phyloP scores from a whole-genome alignment of 331 rosid species.

The Pyrus hybrid region DNA sequence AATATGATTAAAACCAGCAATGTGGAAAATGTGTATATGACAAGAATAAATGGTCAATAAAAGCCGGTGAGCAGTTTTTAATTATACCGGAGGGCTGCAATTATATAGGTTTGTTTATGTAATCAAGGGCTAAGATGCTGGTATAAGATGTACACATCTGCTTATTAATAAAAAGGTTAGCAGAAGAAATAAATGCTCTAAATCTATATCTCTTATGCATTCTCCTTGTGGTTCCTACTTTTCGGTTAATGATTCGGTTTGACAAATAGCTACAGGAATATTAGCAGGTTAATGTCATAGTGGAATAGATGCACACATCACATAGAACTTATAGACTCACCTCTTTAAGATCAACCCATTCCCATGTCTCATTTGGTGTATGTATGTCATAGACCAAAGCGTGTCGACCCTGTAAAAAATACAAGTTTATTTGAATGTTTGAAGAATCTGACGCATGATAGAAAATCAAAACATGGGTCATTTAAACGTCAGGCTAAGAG shows the following conservation, averaged over 20 bases:
- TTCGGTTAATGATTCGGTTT: neutral
- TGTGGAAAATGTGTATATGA: neutral
- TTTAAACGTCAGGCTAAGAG: neutral
- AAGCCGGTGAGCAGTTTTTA: neutral
- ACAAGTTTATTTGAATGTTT: neutral
- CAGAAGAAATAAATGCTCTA: neutral
- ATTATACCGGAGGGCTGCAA: too few relatives aligned
- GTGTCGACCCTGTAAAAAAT: conserved; percentile 58
- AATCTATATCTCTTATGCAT: neutral
- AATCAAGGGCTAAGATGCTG: too few relatives aligned
- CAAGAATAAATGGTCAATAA: neutral
- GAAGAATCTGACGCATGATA: neutral
- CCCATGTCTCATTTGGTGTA: conserved; percentile 75
- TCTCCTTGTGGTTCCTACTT: neutral
- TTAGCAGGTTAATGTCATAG: neutral
- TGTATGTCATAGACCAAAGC: conserved; percentile 79
- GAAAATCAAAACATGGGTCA: neutral
- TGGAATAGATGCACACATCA: neutral
- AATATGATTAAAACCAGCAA: neutral
- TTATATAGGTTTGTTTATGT: too few relatives aligned
- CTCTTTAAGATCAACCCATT: conserved; percentile 96
- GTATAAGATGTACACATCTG: neutral
- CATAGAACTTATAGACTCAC: conserved; percentile 18
- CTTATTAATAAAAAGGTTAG: neutral
- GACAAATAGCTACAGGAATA: neutral